A percentile compares a stretch with the other conserved stretches of the same genome.
Conservation (phyloP, 1,139 yeast genomes). For the Pichia inconspicua region DNA sequence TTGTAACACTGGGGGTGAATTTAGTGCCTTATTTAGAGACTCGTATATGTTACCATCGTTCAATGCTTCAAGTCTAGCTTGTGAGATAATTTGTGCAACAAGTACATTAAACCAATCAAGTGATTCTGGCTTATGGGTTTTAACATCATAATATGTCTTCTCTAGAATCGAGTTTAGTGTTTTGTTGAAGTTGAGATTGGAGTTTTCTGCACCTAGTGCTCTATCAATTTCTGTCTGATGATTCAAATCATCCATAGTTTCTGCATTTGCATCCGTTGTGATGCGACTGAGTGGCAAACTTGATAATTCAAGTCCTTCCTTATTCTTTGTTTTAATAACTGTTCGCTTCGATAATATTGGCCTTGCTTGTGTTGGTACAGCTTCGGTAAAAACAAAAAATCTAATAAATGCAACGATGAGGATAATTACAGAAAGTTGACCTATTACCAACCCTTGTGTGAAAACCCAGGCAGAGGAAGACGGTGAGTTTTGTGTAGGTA, state of each 20-base stretch:
- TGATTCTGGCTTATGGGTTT: slow-evolving; percentile 80
- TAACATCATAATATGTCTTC: slow-evolving; percentile 87
- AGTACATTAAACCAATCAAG: slow-evolving; percentile 95
- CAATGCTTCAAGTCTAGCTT: slow-evolving; percentile 79
- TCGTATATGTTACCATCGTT: slow-evolving; percentile 77
- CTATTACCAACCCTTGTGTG: slow-evolving; percentile 69
- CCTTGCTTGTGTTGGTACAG: slow-evolving; percentile 28
- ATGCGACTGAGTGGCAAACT: slow-evolving; percentile 3
- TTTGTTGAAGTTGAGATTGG: slow-evolving; percentile 7
- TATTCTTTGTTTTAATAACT: slow-evolving; percentile 19
- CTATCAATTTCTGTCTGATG: slow-evolving; percentile 7
- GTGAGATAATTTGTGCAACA: slow-evolving; percentile 84
- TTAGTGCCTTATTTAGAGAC: slow-evolving; percentile 47
- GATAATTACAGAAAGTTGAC: slow-evolving; percentile 76
- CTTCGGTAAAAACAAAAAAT: slow-evolving; percentile 85
- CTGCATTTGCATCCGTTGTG: background rate
- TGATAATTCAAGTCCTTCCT: slow-evolving; percentile 11
- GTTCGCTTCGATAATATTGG: slow-evolving; percentile 20
- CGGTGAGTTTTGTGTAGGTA: slow-evolving; percentile 5
- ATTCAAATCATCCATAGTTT: slow-evolving; percentile 1
- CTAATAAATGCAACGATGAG: slow-evolving; percentile 70
- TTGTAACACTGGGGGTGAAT: slow-evolving; percentile 32
- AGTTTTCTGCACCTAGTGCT: slow-evolving; percentile 4
- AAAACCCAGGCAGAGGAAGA: slow-evolving; percentile 46
- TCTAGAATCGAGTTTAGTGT: slow-evolving; percentile 38